Percentiles rank a stretch among this genome's conserved stretches.
Evolutionary conservation across 1,284 basidiomycete genomes (phyloP).

Genomic region (Chondrostereum purpureum): DNA sequence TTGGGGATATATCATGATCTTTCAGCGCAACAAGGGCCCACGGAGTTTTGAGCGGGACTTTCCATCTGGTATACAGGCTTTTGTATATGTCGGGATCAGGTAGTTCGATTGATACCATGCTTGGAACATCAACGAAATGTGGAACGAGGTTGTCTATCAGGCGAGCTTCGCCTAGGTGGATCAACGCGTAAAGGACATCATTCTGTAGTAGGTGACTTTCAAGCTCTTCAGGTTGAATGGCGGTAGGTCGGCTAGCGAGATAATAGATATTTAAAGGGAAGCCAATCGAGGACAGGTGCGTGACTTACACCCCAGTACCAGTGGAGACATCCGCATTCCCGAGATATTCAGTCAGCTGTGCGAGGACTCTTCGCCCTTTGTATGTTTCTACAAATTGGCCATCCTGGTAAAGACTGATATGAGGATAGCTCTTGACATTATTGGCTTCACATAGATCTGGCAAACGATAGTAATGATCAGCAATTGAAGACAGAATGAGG

Average conservation of each 20-base stretch:
- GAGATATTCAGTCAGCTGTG: conserved; percentile 30
- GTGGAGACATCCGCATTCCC: conserved; percentile 27
- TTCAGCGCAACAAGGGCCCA: conserved; percentile 75
- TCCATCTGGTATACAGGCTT: conserved; percentile 45
- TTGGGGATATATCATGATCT: conserved; percentile 46
- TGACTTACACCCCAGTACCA: not conserved
- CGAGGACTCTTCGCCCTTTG: conserved; percentile 42
- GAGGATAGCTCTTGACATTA: conserved; percentile 70
- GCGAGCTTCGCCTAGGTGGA: conserved; percentile 28
- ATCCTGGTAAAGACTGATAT: conserved; percentile 70
- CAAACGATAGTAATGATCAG: no score
- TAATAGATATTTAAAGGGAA: conserved; percentile 10
- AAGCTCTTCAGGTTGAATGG: conserved; percentile 48
- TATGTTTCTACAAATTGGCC: conserved; percentile 61
- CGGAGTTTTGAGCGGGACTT: conserved; percentile 35
- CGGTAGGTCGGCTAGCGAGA: conserved; percentile 29
- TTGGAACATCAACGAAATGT: conserved; percentile 47
- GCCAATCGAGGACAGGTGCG: not conserved
- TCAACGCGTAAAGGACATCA: conserved; percentile 67
- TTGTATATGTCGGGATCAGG: conserved; percentile 40
- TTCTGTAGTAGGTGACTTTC: conserved; percentile 45
- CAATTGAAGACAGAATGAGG: no score
- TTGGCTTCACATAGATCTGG: conserved; percentile 75
- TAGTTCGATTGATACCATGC: conserved; percentile 57
- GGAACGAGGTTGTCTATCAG: conserved; percentile 28